phyloP scores from a whole-genome alignment of 2,329 filamentous ascomycete species.

The Laburnicola sp. region DNA sequence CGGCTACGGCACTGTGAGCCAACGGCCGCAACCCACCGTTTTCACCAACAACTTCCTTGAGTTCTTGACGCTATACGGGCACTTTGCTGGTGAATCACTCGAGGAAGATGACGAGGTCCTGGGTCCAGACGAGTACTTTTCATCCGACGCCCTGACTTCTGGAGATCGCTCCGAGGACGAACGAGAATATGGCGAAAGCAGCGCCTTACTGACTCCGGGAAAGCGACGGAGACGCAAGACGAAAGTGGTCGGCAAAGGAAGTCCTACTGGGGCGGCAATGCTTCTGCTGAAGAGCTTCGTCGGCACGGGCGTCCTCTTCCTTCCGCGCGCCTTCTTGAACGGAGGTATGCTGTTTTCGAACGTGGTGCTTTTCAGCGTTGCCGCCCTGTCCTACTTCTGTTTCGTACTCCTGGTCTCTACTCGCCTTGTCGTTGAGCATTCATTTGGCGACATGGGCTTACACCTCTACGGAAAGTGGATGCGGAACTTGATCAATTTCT shows the following conservation, averaged over 20 bases:
- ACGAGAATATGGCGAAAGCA: slow-evolving; percentile 82
- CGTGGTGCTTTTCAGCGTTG: slow-evolving; percentile 81
- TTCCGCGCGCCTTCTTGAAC: slow-evolving; percentile 90
- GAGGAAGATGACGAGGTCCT: slow-evolving; percentile 95
- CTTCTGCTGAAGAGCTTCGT: slow-evolving; percentile 97
- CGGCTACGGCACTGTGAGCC: slow-evolving; percentile 44
- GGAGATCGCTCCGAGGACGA: slow-evolving; percentile 60
- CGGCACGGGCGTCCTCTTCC: slow-evolving; percentile 90
- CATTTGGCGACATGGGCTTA: slow-evolving; percentile 95
- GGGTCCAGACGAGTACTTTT: slow-evolving; percentile 87
- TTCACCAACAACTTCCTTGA: slow-evolving; percentile 94
- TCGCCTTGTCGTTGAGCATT: slow-evolving; percentile 82
- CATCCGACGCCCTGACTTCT: slow-evolving; percentile 69
- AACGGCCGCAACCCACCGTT: slow-evolving; percentile 28
- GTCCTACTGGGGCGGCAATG: slow-evolving; percentile 75
- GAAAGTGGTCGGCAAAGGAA: slow-evolving; percentile 76
- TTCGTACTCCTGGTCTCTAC: slow-evolving; percentile 92
- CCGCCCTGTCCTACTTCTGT: slow-evolving; percentile 90
- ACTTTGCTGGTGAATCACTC: slow-evolving; percentile 95
- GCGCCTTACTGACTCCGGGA: slow-evolving; percentile 71
- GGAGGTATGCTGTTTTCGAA: slow-evolving; percentile 98
- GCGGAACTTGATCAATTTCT: slow-evolving; percentile 81
- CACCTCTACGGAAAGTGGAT: slow-evolving; percentile 89
- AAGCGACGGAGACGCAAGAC: slow-evolving; percentile 76
- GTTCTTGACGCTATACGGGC: slow-evolving; percentile 91